Percentiles rank a stretch among this genome's conserved stretches.
Evolutionary conservation across 306 rosid genomes (phyloP).

Genomic region (Calophaca sinica): DNA sequence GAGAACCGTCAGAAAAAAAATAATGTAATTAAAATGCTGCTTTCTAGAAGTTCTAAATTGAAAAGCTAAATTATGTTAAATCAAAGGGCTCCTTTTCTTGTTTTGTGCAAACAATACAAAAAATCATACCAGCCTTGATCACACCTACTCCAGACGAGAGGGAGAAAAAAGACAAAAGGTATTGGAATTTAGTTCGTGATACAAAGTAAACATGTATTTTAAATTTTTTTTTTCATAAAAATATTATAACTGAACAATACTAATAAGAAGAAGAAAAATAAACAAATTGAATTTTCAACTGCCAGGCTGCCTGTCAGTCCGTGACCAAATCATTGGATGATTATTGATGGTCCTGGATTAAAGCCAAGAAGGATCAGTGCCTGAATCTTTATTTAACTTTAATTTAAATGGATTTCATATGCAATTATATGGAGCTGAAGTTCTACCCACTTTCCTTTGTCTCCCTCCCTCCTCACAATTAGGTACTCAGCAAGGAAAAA

Average conservation of each 20-base stretch:
- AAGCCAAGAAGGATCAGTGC: not conserved
- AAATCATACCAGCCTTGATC: slow-evolving; percentile 29
- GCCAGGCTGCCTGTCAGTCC: slow-evolving; percentile 46
- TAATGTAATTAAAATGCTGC: not conserved
- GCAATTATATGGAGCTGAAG: slow-evolving; percentile 28
- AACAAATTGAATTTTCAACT: slow-evolving; percentile 27
- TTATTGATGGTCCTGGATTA: slow-evolving; percentile 34
- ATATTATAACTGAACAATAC: not conserved
- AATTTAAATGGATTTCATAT: slow-evolving; percentile 26
- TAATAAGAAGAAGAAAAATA: not conserved
- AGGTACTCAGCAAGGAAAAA: slow-evolving; percentile 28
- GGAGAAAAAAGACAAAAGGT: slow-evolving; percentile 27
- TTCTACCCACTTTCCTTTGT: slow-evolving; percentile 53
- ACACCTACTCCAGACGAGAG: slow-evolving; percentile 42
- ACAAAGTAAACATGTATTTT: slow-evolving; percentile 31
- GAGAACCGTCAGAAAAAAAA: slow-evolving; percentile 9
- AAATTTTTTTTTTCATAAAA: slow-evolving; percentile 20
- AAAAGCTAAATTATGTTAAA: slow-evolving; percentile 25
- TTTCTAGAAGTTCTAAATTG: not conserved
- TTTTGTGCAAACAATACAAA: not conserved
- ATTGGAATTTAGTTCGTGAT: slow-evolving; percentile 45
- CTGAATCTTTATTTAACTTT: slow-evolving; percentile 17
- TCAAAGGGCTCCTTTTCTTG: not conserved
- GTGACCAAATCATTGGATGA: slow-evolving; percentile 37
- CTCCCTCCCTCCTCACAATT: slow-evolving; percentile 56